Conservation (phyloP, 805 yeast genomes). For the Candida sanyiensis region DNA sequence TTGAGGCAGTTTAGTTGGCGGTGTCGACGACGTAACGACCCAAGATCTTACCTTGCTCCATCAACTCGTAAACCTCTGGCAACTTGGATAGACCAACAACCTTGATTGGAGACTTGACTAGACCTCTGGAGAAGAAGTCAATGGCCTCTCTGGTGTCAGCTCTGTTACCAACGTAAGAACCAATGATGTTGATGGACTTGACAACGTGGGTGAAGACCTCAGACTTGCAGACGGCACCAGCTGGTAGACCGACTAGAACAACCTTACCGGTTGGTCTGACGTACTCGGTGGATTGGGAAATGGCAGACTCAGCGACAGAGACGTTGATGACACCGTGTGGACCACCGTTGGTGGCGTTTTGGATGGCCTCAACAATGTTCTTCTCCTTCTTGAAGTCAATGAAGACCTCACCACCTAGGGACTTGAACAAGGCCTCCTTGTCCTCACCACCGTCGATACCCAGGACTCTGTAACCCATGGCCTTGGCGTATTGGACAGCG, state of each 20-base stretch:
- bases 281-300: slow-evolving; percentile 45
- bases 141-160: slow-evolving; percentile 79
- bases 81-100: slow-evolving; percentile 72
- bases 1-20: slow-evolving; percentile 36
- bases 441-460: slow-evolving; percentile 76
- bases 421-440: slow-evolving; percentile 48
- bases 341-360: slow-evolving; percentile 54
- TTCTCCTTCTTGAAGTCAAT: slow-evolving; percentile 51
- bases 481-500: slow-evolving; percentile 72
- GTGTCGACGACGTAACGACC: slow-evolving; percentile 88
- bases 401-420: slow-evolving; percentile 61
- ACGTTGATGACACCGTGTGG: slow-evolving; percentile 48
- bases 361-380: slow-evolving; percentile 44
- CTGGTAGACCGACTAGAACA: slow-evolving; percentile 58
- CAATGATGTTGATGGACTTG: slow-evolving; percentile 49
- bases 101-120: slow-evolving; percentile 66
- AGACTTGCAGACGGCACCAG: slow-evolving; percentile 48
- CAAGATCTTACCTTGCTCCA: slow-evolving; percentile 76
- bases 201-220: slow-evolving; percentile 51
- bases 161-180: slow-evolving; percentile 87
- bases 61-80: slow-evolving; percentile 63
- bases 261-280: slow-evolving; percentile 57
- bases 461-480: slow-evolving; percentile 69
- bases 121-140: slow-evolving; percentile 67
- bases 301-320: slow-evolving; percentile 47